Conservation (phyloP, 129 eudicot species). For the Pulicaria dysenterica region DNA sequence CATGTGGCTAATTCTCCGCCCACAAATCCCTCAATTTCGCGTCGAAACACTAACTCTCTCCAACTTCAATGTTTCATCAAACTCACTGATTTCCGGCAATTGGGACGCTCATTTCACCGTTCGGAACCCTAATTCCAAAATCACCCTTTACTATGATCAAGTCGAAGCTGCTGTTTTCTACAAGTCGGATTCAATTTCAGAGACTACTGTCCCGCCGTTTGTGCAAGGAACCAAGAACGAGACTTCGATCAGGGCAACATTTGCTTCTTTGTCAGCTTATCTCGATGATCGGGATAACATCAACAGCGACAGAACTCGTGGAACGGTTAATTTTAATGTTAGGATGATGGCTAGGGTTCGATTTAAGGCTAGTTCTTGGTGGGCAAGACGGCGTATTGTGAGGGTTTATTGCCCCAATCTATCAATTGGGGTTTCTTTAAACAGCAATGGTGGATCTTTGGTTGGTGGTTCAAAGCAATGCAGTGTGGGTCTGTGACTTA, state of each 20-base stretch:
- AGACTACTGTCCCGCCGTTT: constrained; percentile 62
- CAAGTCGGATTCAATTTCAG: constrained; percentile 34
- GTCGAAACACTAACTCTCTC: constrained; percentile 56
- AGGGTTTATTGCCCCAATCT: constrained; percentile 62
- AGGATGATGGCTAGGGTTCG: constrained; percentile 61
- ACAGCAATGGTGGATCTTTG: constrained; percentile 44
- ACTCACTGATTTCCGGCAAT: constrained; percentile 46
- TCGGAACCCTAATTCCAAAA: constrained; percentile 71
- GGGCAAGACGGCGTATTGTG: constrained; percentile 64
- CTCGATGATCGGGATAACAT: constrained; percentile 43
- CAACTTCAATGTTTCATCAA: constrained; percentile 47
- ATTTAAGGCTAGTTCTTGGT: constrained; percentile 78
- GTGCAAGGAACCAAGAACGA: constrained; percentile 56
- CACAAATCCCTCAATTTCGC: constrained; percentile 72
- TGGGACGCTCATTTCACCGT: constrained; percentile 54
- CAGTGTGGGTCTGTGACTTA: constrained; percentile 45
- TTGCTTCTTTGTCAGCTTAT: constrained; percentile 46
- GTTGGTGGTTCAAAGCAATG: constrained; percentile 50
- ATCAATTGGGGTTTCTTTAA: constrained; percentile 34
- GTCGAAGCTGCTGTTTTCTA: constrained; percentile 53
- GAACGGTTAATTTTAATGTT: constrained; percentile 50
- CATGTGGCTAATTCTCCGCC: constrained; percentile 84
- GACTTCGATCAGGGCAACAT: constrained; percentile 45
- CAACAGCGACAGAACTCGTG: constrained; percentile 40
- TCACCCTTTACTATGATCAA: constrained; percentile 54